Evolutionary conservation across 768 basidiomycete genomes (phyloP), one percentile per base, ranked within the genome.

Genomic region (Tricholoma matsutake): DNA sequence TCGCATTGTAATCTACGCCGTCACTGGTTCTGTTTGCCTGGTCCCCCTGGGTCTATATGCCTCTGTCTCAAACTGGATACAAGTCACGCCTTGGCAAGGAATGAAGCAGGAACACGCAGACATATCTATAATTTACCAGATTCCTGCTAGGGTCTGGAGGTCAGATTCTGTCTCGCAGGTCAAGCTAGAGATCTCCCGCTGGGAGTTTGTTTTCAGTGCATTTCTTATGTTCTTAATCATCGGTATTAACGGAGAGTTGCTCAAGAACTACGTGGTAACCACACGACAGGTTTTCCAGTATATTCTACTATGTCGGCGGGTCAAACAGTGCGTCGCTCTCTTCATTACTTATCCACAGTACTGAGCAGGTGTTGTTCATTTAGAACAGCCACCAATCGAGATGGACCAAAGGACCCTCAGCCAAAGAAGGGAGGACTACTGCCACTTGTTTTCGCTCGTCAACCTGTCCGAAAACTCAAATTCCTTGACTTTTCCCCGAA

Each of bases 191-290:
- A 41, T 41, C 31, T 74, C 69, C 3, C 79, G 86, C 47, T 86
- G 85, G 85, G 55, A 75, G 28, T 65, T 75, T 14, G 63, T 83
- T 6, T 62, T 77, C 37, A 82, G 79, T 63, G 81, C 84, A 2
- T 70, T 87, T 61, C 10, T 82, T 41, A 88, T 88, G 75, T 89
- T 88, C 67, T 70, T 69, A 16, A 83, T 86, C 75, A 89, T 90
- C 67, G 87, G 86, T 1, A 81, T 87, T 56, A 83, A 81, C 10
- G 78, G 80, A 28, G 88, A 88, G 66, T 85, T 86, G 20, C 73
- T 77, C 60, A 80, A 76, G 67, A 73, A 83, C 64, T 88, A 88
- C 65, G 71, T 75, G 8, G 67, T 68, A 6, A 76, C 75, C 0
- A 6, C 7, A 20, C 43, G 10, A 2, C 18, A 20, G 1, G 5